Base-by-base conservation (phyloP, 176 grass and related monocot genomes). In the Avena eriantha region DNA sequence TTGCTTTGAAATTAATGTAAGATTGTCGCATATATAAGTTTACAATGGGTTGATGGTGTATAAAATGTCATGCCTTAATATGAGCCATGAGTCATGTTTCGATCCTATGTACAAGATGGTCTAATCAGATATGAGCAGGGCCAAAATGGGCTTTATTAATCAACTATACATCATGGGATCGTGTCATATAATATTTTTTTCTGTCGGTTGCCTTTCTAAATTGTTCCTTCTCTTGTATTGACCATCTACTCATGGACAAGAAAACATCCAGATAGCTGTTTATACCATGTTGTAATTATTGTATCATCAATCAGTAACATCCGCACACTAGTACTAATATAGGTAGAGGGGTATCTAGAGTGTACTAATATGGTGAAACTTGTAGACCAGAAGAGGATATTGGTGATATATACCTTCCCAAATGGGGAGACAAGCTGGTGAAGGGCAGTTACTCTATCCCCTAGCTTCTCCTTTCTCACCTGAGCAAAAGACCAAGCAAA, bases 351-450 rank as follows among this genome's bases (percentile, higher is more conserved):
- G 58, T n/a, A 39, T 17, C 83, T 41, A 55, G 48, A 7, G 7
- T 53, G 26, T 53, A 53, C 63, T 84, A 64, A 51, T 74, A 84
- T 1, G 43, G 61, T 81, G 79, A 81, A 81, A 51, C 61, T 35
- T 68, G 18, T 15, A 53, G 80, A 22, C 36, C 15, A n/a, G 21
- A 26, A 48, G 21, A 73, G 12, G 47, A 47, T 71, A 56, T 86
- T 4, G 41, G 23, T 43, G 6, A 35, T 61, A 76, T 56, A 79
- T 96, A 98, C 96, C 96, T 98, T 98, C 61, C 93, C 96, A 88
- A 98, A 98, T 76, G 96, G 96, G 66, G 92, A 95, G 88, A 98
- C 96, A 79, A 98, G 82, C 92, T 98, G 96, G 78, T 98, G 96
- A 77, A 98, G 92, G 26, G 96, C 93, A 82, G 96, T 96, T 86